phyloP scores from a whole-genome alignment of 2,329 filamentous ascomycete genomes.

The Emergomyces pasteurianus region DNA sequence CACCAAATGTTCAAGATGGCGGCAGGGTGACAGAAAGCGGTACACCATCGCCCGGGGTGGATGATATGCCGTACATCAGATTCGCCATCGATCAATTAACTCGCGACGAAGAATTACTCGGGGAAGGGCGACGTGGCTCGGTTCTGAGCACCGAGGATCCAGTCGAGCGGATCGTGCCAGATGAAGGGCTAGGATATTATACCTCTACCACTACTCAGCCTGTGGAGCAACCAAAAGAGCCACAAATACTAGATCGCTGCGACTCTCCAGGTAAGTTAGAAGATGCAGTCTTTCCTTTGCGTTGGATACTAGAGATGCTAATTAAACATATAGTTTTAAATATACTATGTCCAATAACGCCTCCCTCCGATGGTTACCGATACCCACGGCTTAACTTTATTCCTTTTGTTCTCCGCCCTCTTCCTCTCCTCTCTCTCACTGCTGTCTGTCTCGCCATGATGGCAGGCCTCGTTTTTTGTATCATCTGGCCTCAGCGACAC shows the following conservation, averaged over 20 bases:
- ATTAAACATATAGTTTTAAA: slow-evolving; percentile 21
- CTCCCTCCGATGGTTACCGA: slow-evolving; percentile 31
- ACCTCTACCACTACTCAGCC: slow-evolving; percentile 20
- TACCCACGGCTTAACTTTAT: slow-evolving; percentile 53
- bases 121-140: slow-evolving; percentile 41
- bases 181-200: slow-evolving; percentile 35
- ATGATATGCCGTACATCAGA: slow-evolving; percentile 77
- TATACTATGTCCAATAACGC: slow-evolving; percentile 38
- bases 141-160: slow-evolving; percentile 35
- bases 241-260: slow-evolving; percentile 1
- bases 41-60: slow-evolving; percentile 59
- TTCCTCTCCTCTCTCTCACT: slow-evolving; percentile 50
- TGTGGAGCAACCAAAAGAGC: slow-evolving; percentile 19
- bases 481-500: slow-evolving; percentile 52
- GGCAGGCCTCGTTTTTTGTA: slow-evolving; percentile 58
- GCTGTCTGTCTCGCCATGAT: slow-evolving; percentile 57
- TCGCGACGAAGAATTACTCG: slow-evolving; percentile 52
- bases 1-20: slow-evolving; percentile 17
- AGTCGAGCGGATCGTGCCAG: slow-evolving; percentile 38
- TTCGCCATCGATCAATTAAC: slow-evolving; percentile 85
- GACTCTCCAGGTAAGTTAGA: slow-evolving; percentile 1
- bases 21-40: slow-evolving; percentile 23
- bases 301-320: background rate
- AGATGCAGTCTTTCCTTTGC: background rate
- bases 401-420: slow-evolving; percentile 57